A percentile compares a stretch with the other conserved stretches of the same genome.
These are phyloP conservation scores for Botrytis squamosa DNA, from an alignment of 2,329 filamentous ascomycete species.

Conservation along the genomic window DNA sequence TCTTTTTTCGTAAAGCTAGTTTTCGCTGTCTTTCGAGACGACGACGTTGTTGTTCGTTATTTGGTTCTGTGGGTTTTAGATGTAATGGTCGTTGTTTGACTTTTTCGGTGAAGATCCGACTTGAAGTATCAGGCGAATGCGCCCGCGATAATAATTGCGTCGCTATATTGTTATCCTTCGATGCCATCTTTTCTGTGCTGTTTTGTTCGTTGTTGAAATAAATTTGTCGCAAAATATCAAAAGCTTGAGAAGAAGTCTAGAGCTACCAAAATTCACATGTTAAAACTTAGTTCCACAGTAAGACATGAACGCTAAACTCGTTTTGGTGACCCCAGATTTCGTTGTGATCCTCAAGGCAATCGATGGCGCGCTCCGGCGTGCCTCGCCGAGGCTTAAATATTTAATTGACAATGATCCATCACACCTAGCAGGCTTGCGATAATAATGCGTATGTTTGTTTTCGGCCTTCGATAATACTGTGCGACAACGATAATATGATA, in stretches of 20 bases:
- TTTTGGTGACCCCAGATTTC: conserved; percentile 20
- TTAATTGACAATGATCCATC: conserved; percentile 5
- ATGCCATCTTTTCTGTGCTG: conserved; percentile 22
- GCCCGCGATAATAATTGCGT: conserved; percentile 67
- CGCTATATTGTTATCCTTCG: conserved; percentile 24
- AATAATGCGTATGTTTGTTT: not conserved
- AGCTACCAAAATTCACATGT: conserved; percentile 13
- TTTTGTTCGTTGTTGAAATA: not conserved
- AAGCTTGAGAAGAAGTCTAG: not conserved
- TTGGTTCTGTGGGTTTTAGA: conserved; percentile 60
- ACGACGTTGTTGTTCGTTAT: conserved; percentile 55
- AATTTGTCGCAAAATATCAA: not conserved
- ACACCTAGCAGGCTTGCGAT: not conserved
- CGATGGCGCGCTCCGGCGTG: not conserved
- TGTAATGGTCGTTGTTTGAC: conserved; percentile 79
- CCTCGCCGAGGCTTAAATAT: conserved; percentile 16
- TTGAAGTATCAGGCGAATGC: conserved; percentile 70
- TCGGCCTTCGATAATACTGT: not conserved
- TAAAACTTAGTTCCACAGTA: not conserved
- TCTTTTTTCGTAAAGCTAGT: conserved; percentile 45
- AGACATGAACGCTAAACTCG: not conserved
- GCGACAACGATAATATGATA: conserved; percentile 12
- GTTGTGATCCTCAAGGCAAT: not conserved
- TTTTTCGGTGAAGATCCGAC: conserved; percentile 75
- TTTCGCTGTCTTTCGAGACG: conserved; percentile 37